Conservation (phyloP, 139 green algal genomes). For the Gonium pectorale region DNA sequence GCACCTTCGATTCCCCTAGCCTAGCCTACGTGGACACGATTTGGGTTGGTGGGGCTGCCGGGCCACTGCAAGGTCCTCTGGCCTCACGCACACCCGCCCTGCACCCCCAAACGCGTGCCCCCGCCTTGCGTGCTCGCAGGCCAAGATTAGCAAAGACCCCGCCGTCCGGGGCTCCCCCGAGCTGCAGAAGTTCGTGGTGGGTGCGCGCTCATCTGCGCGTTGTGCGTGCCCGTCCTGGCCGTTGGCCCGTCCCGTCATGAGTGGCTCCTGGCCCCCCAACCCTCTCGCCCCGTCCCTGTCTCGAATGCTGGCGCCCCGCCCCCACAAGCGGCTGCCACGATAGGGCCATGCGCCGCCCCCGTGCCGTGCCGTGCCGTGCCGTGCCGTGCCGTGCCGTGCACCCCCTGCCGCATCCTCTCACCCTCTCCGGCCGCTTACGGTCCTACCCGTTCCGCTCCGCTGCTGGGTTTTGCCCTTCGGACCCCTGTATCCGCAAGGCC, state of each 20-base stretch:
- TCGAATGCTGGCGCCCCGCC: neutral
- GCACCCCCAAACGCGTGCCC: neutral
- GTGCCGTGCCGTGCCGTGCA: too few relatives aligned
- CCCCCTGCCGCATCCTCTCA: too few relatives aligned
- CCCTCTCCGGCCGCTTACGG: too few relatives aligned
- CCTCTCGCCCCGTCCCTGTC: neutral
- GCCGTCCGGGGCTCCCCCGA: neutral
- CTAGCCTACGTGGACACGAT: neutral
- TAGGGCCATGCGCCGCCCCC: too few relatives aligned
- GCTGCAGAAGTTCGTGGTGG: constrained; percentile 44
- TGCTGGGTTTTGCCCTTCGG: too few relatives aligned
- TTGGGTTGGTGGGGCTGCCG: neutral
- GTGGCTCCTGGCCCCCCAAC: neutral
- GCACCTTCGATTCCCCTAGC: neutral
- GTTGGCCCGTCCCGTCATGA: neutral
- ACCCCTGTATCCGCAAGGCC: too few relatives aligned
- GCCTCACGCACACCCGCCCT: neutral
- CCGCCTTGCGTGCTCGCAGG: neutral
- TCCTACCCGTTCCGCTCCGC: too few relatives aligned
- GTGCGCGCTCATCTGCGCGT: neutral
- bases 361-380: too few relatives aligned
- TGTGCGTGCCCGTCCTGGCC: neutral
- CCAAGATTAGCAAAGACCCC: constrained; percentile 27
- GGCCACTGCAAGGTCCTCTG: neutral
- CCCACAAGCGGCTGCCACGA: too few relatives aligned